Base-by-base conservation (phyloP, 495 filamentous ascomycete species). In the Acidiella bohemica region DNA sequence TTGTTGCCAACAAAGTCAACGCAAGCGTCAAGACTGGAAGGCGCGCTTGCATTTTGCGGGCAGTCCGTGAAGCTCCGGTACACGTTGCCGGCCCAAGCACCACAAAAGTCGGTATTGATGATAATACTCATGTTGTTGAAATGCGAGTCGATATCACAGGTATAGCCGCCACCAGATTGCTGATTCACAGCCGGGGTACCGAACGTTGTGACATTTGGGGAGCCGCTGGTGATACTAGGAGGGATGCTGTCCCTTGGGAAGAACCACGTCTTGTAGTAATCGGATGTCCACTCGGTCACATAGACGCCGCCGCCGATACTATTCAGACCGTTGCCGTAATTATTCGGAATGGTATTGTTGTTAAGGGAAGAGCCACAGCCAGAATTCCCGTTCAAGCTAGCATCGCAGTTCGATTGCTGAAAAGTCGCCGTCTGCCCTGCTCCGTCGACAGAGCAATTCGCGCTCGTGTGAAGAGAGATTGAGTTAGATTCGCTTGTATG, bases 391-490 rank as follows among this genome's bases (percentile, higher is more conserved):
- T 31, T 39, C 11, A 18, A 21, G n/a, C n/a, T 21, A 11, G 19
- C 32, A 22, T 41, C 21, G 52, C 81, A 84, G 31, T 80, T 61
- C 17, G 57, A 51, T 13, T 65, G 57, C 24, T 69, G 60, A 23
- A 66, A 58, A 4, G 54, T 59, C 9, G 67, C 66, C 8, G 65
- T 59, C 48, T 75, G 61, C 1, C 67, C 59, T 35, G 67, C 69
- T 12, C 60, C 58, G 40, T 60, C 60, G 41, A 85, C 61, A 23
- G 47, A 61, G 57, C 84, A 90, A 12, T 69, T 67, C 10, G 66
- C 57, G 11, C 57, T 57, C 0, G 82, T 86, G 57, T 92, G 84
- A 28, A 92, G 66, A 4, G 82, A 76, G 43, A 88, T 73, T 27
- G 65, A 55, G 49, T 85, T 78, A 37, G 68, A 61, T 0, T 63